phyloP scores from a whole-genome alignment of 345 rosid species.

The Anacardium occidentale region DNA sequence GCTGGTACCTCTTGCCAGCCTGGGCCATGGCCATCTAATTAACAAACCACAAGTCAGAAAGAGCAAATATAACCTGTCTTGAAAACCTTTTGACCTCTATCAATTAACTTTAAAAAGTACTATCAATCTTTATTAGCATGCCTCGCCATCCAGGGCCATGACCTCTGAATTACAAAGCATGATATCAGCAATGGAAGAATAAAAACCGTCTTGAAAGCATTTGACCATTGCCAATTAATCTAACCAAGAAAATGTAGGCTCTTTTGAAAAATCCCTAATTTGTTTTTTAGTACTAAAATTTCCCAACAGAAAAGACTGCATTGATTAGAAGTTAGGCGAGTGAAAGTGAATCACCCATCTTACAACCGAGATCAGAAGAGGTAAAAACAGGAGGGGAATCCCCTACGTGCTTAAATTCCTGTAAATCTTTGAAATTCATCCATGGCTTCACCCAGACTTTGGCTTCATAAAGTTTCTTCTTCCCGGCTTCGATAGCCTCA shows the following conservation, averaged over 20 bases:
- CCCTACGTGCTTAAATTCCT: constrained; percentile 79
- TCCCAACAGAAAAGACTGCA: too few species aligned
- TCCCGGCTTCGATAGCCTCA: constrained; percentile 78
- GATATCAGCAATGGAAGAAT: too few species aligned
- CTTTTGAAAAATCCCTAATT: too few species aligned
- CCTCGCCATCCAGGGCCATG: too few species aligned
- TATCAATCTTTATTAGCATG: too few species aligned
- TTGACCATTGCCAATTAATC: too few species aligned
- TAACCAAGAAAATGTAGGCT: too few species aligned
- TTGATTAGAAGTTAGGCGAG: neutral
- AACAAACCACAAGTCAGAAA: neutral
- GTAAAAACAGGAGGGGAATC: constrained; percentile 52
- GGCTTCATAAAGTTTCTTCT: constrained; percentile 84
- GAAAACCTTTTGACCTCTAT: neutral
- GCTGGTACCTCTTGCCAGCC: constrained; percentile 73
- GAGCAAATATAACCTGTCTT: neutral
- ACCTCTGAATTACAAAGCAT: too few species aligned
- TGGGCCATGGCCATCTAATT: constrained; percentile 57
- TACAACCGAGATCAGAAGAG: constrained; percentile 76
- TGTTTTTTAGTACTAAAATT: too few species aligned
- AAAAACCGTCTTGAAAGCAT: too few species aligned
- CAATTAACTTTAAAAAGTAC: neutral
- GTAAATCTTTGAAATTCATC: constrained; percentile 82
- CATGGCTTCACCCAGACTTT: constrained; percentile 95
- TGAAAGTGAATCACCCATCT: constrained; percentile 45